A percentile compares a stretch with the other conserved stretches of the same genome.
These are phyloP conservation scores for Alternaria dauci DNA, from an alignment of 2,329 filamentous ascomycete species.

Conservation along the genomic window DNA sequence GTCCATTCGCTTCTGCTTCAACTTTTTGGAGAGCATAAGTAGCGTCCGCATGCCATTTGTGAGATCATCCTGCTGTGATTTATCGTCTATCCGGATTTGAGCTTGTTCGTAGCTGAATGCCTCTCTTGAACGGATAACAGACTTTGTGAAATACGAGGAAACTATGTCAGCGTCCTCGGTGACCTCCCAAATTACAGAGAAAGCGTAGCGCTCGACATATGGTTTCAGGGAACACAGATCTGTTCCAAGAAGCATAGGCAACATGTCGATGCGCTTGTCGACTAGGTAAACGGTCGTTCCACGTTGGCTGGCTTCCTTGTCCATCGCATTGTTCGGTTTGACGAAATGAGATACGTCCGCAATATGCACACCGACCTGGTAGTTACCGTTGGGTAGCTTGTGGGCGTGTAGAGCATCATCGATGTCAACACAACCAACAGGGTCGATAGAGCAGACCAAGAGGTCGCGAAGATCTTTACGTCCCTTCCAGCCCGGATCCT, in stretches of 20 bases:
- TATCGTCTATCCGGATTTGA: slow-evolving; percentile 91
- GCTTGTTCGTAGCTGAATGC: slow-evolving; percentile 98
- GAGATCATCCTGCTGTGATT: slow-evolving; percentile 84
- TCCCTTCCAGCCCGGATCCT: slow-evolving; percentile 86
- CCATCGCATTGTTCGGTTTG: slow-evolving; percentile 96
- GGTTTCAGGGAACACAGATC: slow-evolving; percentile 97
- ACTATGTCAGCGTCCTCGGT: slow-evolving; percentile 85
- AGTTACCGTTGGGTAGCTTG: slow-evolving; percentile 87
- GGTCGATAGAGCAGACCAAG: slow-evolving; percentile 96
- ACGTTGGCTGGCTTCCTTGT: slow-evolving; percentile 89
- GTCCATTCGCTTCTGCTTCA: slow-evolving; percentile 92
- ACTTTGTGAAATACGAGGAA: slow-evolving; percentile 90
- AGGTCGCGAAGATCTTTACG: slow-evolving; percentile 84
- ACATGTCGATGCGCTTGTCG: slow-evolving; percentile 99
- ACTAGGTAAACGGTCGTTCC: slow-evolving; percentile 98
- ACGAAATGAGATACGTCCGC: slow-evolving; percentile 99
- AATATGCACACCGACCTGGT: slow-evolving; percentile 96
- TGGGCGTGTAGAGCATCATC: slow-evolving; percentile 94
- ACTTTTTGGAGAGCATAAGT: slow-evolving; percentile 87
- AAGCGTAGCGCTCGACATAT: slow-evolving; percentile 80
- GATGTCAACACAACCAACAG: slow-evolving; percentile 95
- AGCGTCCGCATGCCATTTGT: slow-evolving; percentile 89
- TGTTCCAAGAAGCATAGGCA: slow-evolving; percentile 94
- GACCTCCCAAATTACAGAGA: slow-evolving; percentile 76
- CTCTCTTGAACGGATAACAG: slow-evolving; percentile 94